Conservation (phyloP, 495 filamentous ascomycete species). For the Penicillium desertorum region DNA sequence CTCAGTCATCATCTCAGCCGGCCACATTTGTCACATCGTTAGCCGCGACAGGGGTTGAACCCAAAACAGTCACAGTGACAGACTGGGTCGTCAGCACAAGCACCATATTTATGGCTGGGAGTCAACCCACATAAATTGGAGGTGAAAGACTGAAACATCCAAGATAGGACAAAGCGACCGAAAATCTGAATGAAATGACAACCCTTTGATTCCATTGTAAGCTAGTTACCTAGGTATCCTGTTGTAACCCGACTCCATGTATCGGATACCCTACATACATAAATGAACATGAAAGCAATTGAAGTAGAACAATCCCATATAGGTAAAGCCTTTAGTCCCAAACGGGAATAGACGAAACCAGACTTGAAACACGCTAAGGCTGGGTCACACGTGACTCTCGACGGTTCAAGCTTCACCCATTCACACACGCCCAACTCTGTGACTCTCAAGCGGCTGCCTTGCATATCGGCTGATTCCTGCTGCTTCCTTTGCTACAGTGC, state of each 20-base stretch:
- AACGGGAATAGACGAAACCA: slow-evolving; percentile 19
- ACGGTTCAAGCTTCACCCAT: slow-evolving; percentile 26
- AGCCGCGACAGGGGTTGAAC: neutral
- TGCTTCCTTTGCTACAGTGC: neutral
- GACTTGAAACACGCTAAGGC: slow-evolving; percentile 40
- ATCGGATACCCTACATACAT: neutral
- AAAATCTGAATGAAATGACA: neutral
- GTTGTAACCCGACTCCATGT: neutral
- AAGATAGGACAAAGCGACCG: neutral
- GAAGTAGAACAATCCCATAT: neutral
- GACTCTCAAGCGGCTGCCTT: slow-evolving; percentile 9
- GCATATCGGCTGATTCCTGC: slow-evolving; percentile 9
- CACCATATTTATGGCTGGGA: slow-evolving; percentile 6
- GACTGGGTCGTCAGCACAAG: slow-evolving; percentile 5
- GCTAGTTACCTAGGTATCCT: neutral
- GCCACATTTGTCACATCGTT: slow-evolving; percentile 1
- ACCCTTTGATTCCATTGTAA: neutral
- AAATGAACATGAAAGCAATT: neutral
- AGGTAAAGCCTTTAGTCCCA: slow-evolving; percentile 6
- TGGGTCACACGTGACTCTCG: slow-evolving; percentile 1
- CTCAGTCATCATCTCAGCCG: neutral
- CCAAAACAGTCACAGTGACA: slow-evolving; percentile 4
- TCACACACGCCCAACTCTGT: slow-evolving; percentile 11
- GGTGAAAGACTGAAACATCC: neutral
- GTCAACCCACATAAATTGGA: slow-evolving; percentile 1